Percentiles rank a stretch among this genome's conserved stretches.
Evolutionary conservation across 2,329 filamentous ascomycete species (phyloP).

Genomic region (Scorias spongiosa): DNA sequence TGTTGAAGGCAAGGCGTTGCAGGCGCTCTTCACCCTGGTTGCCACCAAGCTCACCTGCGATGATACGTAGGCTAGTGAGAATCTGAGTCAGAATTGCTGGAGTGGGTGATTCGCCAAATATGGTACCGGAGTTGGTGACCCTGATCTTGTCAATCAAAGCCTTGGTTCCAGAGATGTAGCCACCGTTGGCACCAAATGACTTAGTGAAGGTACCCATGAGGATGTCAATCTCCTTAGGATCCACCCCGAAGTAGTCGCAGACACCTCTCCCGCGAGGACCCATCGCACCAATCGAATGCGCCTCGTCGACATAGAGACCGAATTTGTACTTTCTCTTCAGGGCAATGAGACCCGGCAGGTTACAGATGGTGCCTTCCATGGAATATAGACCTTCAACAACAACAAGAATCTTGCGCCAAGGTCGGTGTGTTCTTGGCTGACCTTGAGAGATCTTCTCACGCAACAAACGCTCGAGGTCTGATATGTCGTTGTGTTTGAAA

Average conservation of each 20-base stretch:
- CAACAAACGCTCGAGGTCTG: constrained; percentile 67
- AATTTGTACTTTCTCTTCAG: constrained; percentile 97
- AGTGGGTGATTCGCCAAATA: constrained; percentile 74
- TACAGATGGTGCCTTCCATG: constrained; percentile 98
- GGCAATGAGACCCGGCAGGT: constrained; percentile 74
- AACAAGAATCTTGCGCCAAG: constrained; percentile 98
- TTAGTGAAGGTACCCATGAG: constrained; percentile 98
- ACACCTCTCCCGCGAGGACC: constrained; percentile 81
- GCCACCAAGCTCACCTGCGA: constrained; percentile 71
- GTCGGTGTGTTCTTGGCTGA: constrained; percentile 92
- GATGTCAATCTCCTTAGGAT: constrained; percentile 77
- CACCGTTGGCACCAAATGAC: constrained; percentile 94
- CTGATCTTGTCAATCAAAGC: constrained; percentile 83
- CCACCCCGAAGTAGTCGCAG: constrained; percentile 91
- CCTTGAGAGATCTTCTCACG: constrained; percentile 91
- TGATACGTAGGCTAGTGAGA: constrained; percentile 69
- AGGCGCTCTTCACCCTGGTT: constrained; percentile 92
- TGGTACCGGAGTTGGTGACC: constrained; percentile 68
- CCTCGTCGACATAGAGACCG: constrained; percentile 87
- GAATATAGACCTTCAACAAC: constrained; percentile 96
- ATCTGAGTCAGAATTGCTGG: constrained; percentile 89
- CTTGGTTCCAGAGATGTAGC: constrained; percentile 84
- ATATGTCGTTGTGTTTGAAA: constrained; percentile 97
- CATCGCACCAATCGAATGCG: constrained; percentile 86
- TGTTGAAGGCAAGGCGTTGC: constrained; percentile 95